Conservation (phyloP, 169 alveolate genomes). For the Perkinsus marinus region DNA sequence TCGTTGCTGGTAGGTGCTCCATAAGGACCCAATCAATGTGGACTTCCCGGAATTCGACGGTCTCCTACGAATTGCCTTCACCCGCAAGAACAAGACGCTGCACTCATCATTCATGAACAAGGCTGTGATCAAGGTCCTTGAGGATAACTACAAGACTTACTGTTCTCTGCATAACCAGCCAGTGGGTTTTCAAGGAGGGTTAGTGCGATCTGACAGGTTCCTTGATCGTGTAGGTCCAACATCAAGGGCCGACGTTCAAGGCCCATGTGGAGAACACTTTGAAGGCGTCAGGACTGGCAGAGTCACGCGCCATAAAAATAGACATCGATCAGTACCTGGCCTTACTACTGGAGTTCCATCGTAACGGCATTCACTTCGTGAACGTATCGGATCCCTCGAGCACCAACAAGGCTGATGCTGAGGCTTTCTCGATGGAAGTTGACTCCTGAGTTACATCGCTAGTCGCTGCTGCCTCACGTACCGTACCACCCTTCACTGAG, state of each 20-base stretch:
- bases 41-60: conserved; percentile 98
- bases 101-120: conserved; percentile 86
- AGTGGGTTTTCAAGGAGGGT: neutral
- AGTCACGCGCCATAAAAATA: conserved; percentile 61
- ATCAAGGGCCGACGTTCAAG: conserved; percentile 9
- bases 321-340: conserved; percentile 66
- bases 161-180: conserved; percentile 46
- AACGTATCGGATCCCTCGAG: conserved; percentile 5
- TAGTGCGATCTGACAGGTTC: neutral
- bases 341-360: conserved; percentile 65
- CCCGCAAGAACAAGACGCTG: conserved; percentile 90
- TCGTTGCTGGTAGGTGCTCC: neutral
- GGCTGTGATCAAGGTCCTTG: conserved; percentile 75
- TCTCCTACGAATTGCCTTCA: conserved; percentile 85
- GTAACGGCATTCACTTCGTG: conserved; percentile 66
- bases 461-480: no score
- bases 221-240: neutral
- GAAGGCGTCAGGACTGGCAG: conserved; percentile 42
- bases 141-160: conserved; percentile 74
- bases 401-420: neutral
- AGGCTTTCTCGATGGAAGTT: neutral
- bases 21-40: conserved; percentile 31
- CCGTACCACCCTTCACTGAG: no score
- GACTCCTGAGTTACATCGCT: neutral
- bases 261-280: conserved; percentile 33